phyloP scores from a whole-genome alignment of 805 yeast species.

The Yamadazyma phyllophila region DNA sequence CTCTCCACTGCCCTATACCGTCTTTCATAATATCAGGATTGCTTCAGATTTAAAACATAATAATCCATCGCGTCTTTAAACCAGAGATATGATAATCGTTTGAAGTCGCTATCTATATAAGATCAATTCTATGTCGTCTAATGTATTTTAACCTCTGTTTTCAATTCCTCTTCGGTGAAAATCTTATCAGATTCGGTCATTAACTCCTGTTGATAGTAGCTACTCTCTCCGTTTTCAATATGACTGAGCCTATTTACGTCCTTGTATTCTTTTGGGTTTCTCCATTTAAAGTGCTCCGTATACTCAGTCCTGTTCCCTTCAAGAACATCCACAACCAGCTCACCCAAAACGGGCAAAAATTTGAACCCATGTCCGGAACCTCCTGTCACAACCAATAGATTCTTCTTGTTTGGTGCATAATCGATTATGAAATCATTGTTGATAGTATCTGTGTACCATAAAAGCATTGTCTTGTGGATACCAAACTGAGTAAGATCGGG shows the following conservation, averaged over 20 bases:
- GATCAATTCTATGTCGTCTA: background rate
- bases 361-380: constrained; percentile 39
- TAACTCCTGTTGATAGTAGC: background rate
- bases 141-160: background rate
- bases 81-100: too few relatives aligned
- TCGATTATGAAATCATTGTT: constrained; percentile 34
- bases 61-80: too few relatives aligned
- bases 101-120: background rate
- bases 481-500: background rate
- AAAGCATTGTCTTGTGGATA: background rate
- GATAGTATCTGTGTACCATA: constrained; percentile 11
- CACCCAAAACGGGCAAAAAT: constrained; percentile 34
- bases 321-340: constrained; percentile 5
- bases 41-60: too few relatives aligned
- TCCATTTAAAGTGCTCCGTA: constrained; percentile 10
- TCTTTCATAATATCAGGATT: too few relatives aligned
- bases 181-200: background rate
- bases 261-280: constrained; percentile 1
- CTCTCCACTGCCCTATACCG: too few relatives aligned
- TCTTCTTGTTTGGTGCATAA: constrained; percentile 26
- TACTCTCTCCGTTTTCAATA: background rate
- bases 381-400: constrained; percentile 32
- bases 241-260: background rate
- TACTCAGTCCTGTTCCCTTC: constrained; percentile 5
- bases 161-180: background rate